Percentiles rank a stretch among this genome's conserved stretches.
phyloP scores from a whole-genome alignment of 805 yeast species.

The Metschnikowia lochheadii region DNA sequence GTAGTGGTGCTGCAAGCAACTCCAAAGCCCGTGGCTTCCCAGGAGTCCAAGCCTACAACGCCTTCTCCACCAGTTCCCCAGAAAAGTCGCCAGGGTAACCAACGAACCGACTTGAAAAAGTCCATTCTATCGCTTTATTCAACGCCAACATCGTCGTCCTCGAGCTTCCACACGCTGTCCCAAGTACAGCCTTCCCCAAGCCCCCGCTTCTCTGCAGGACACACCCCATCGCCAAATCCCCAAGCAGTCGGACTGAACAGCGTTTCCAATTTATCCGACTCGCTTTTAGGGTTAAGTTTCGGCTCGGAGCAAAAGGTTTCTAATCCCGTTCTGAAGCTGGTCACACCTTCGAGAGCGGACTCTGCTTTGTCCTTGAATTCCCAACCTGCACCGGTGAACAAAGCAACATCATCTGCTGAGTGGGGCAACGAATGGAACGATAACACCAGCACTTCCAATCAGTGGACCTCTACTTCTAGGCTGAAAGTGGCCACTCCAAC shows the following conservation, averaged over 20 bases:
- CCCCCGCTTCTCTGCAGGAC: not conserved
- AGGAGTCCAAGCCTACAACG: slow-evolving; percentile 6
- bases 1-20: slow-evolving; percentile 6
- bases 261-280: slow-evolving; percentile 15
- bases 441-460: slow-evolving; percentile 14
- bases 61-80: slow-evolving; percentile 14
- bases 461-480: slow-evolving; percentile 8
- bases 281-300: slow-evolving; percentile 23
- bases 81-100: slow-evolving; percentile 8
- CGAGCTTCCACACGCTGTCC: slow-evolving; percentile 12
- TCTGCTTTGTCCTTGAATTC: not conserved
- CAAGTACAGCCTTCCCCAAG: slow-evolving; percentile 1
- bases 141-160: slow-evolving; percentile 48
- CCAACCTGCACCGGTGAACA: not conserved
- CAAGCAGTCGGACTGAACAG: slow-evolving; percentile 3
- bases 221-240: slow-evolving; percentile 2
- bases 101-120: slow-evolving; percentile 65
- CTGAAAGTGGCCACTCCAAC: not conserved
- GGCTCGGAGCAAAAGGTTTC: slow-evolving; percentile 7
- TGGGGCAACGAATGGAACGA: slow-evolving; percentile 39
- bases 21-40: slow-evolving; percentile 8
- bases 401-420: slow-evolving; percentile 1
- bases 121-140: slow-evolving; percentile 87
- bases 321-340: not conserved
- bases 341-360: not conserved